These are phyloP conservation scores for Primulina tabacum DNA, from an alignment of 257 asterid genomes.

Conservation along the genomic window DNA sequence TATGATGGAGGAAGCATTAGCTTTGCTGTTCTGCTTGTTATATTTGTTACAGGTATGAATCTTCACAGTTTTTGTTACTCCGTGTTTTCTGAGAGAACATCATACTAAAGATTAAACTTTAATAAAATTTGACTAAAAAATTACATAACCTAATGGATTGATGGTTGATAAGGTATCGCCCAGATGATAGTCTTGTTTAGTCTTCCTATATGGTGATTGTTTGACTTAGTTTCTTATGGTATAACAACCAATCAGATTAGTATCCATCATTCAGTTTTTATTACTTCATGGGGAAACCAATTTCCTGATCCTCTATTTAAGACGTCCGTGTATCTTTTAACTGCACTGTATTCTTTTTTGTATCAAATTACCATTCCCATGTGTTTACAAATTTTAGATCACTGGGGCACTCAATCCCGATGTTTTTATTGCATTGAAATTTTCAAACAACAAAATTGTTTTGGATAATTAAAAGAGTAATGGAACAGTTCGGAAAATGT, in stretches of 20 bases:
- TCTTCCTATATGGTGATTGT: too few relatives aligned
- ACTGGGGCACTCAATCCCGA: background rate
- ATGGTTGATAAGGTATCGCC: background rate
- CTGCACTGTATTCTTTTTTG: background rate
- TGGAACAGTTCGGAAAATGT: background rate
- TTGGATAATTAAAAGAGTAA: constrained; percentile 4
- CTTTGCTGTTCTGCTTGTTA: constrained; percentile 92
- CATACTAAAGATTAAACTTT: too few relatives aligned
- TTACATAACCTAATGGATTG: background rate
- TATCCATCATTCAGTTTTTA: background rate
- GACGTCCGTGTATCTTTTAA: background rate
- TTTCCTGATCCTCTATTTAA: background rate
- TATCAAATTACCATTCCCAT: background rate
- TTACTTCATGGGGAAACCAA: background rate
- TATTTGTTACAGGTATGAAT: constrained; percentile 70
- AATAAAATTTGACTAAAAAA: too few relatives aligned
- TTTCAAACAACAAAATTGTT: constrained; percentile 9
- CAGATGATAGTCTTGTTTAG: background rate
- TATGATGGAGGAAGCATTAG: constrained; percentile 97
- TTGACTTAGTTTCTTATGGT: too few relatives aligned
- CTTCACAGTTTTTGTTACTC: constrained; percentile 11
- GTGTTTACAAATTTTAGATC: background rate
- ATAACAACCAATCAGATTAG: too few relatives aligned
- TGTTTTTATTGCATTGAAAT: constrained; percentile 5
- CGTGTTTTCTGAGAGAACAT: background rate